Evolutionary conservation across 1,139 yeast genomes (phyloP).

Genomic region (Candida dubliniensis): DNA sequence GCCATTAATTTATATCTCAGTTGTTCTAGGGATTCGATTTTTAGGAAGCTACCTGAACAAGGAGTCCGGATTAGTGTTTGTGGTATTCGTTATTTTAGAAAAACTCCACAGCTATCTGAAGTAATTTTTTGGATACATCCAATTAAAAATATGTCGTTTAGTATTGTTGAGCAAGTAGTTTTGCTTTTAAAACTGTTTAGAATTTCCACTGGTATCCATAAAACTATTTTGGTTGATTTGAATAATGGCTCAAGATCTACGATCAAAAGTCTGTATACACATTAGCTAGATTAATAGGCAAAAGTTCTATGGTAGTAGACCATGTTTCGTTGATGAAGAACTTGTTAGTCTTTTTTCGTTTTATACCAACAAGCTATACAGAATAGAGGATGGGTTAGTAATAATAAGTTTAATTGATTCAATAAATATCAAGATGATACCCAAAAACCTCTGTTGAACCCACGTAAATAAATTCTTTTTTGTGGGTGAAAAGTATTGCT

Average conservation of each 20-base stretch:
- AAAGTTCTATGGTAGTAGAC: too few species aligned
- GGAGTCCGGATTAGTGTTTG: constrained; percentile 11
- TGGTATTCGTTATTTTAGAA: constrained; percentile 9
- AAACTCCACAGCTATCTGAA: constrained; percentile 5
- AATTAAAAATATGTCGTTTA: constrained; percentile 13
- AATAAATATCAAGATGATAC: too few species aligned
- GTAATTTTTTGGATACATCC: constrained; percentile 15
- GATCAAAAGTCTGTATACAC: neutral
- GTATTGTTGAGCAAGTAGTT: constrained; percentile 11
- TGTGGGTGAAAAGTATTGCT: too few species aligned
- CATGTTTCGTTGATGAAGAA: too few species aligned
- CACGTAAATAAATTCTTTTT: too few species aligned
- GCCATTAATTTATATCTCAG: constrained; percentile 5
- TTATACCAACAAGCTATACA: too few species aligned
- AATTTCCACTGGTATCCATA: constrained; percentile 3
- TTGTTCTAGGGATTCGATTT: constrained; percentile 8
- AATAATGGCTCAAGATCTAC: constrained; percentile 10
- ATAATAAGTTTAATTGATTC: too few species aligned
- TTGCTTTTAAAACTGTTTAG: constrained; percentile 9
- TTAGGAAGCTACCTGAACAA: constrained; percentile 8
- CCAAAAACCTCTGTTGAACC: too few species aligned
- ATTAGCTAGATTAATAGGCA: neutral
- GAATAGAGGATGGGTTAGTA: too few species aligned
- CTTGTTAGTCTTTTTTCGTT: too few species aligned
- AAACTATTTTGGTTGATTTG: constrained; percentile 10